phyloP scores from a whole-genome alignment of 1,284 basidiomycete species.

The Mycena sp. region DNA sequence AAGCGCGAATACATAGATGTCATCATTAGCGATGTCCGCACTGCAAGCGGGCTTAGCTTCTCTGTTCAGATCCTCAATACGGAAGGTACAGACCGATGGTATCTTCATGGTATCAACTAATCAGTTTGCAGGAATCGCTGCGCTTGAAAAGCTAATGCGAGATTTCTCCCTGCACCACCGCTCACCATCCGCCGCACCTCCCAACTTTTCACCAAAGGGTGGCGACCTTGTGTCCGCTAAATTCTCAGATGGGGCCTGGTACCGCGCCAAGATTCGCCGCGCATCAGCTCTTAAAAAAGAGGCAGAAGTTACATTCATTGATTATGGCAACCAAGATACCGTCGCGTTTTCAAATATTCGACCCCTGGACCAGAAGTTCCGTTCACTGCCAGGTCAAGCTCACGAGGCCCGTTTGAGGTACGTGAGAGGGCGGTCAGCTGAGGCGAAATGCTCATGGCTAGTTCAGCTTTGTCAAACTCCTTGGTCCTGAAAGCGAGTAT shows the following conservation, averaged over 20 bases:
- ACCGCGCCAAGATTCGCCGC: conserved; percentile 89
- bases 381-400: conserved; percentile 84
- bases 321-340: conserved; percentile 91
- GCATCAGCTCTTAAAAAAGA: conserved; percentile 87
- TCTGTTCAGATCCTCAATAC: conserved; percentile 93
- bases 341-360: conserved; percentile 80
- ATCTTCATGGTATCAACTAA: background rate
- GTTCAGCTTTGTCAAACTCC: conserved; percentile 85
- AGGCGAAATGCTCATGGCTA: conserved; percentile 13
- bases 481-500: conserved; percentile 84
- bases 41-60: conserved; percentile 81
- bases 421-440: conserved; percentile 15
- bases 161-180: conserved; percentile 91
- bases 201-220: conserved; percentile 78
- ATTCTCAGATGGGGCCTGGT: conserved; percentile 93
- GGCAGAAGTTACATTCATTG: conserved; percentile 88
- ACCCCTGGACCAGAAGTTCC: conserved; percentile 88
- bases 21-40: conserved; percentile 90
- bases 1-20: conserved; percentile 91
- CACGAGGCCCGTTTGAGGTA: conserved; percentile 85
- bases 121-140: conserved; percentile 74
- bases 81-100: conserved; percentile 64
- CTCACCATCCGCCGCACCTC: conserved; percentile 62
- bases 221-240: conserved; percentile 94
- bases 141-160: conserved; percentile 92